Evolutionary conservation across 768 basidiomycete genomes (phyloP).

Genomic region (Rhodotorula graminis): DNA sequence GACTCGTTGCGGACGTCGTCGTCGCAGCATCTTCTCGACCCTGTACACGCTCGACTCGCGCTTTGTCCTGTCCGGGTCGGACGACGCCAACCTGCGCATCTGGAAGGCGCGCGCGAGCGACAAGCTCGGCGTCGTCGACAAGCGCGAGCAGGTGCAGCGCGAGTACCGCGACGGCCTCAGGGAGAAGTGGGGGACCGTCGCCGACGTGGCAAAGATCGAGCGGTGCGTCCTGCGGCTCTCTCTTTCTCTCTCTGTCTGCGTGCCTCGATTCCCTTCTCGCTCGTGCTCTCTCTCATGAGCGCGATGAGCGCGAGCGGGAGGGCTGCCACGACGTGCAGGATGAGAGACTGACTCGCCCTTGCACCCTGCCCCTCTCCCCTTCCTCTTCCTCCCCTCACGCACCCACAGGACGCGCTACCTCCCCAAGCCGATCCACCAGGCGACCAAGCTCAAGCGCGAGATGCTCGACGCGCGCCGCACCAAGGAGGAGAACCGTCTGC

Average conservation of each 20-base stretch:
- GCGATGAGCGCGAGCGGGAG: no score
- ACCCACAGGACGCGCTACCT: slow-evolving; percentile 65
- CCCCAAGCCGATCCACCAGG: slow-evolving; percentile 85
- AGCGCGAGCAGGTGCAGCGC: slow-evolving; percentile 80
- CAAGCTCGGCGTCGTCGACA: slow-evolving; percentile 83
- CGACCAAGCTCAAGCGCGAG: slow-evolving; percentile 77
- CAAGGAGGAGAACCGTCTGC: slow-evolving; percentile 88
- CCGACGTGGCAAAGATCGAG: slow-evolving; percentile 71
- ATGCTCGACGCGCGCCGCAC: slow-evolving; percentile 84
- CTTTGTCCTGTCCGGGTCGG: slow-evolving; percentile 43
- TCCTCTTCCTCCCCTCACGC: slow-evolving; percentile 2
- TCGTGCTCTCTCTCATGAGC: background rate
- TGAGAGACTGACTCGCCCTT: no score
- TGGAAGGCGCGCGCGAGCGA: slow-evolving; percentile 71
- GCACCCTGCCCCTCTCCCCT: no score
- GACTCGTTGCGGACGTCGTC: background rate
- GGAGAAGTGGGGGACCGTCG: slow-evolving; percentile 81
- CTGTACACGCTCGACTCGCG: slow-evolving; percentile 84
- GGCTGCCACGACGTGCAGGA: no score
- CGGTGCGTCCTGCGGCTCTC: slow-evolving; percentile 54
- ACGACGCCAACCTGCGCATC: slow-evolving; percentile 44
- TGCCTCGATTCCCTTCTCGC: no score
- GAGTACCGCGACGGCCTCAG: slow-evolving; percentile 87
- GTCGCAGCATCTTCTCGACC: slow-evolving; percentile 72
- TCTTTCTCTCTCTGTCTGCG: no score